Evolutionary conservation across 2,329 filamentous ascomycete species (phyloP).

Genomic region (Penicillium corylophilum): DNA sequence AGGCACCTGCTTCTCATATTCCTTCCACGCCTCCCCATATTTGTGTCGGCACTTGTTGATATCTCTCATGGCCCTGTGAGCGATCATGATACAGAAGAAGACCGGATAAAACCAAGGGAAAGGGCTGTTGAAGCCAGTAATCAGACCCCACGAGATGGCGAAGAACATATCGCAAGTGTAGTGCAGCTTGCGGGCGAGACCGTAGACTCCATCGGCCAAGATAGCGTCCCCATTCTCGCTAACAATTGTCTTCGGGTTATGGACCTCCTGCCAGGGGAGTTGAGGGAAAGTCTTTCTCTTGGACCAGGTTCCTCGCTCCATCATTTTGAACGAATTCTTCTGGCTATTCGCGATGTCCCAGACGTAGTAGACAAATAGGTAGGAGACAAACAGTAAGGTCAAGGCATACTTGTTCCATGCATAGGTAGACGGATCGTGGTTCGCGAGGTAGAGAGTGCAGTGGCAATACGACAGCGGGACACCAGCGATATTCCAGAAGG

Average conservation of each 20-base stretch:
- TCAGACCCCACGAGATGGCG: constrained; percentile 71
- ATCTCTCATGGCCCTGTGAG: constrained; percentile 72
- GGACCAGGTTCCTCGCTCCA: constrained; percentile 67
- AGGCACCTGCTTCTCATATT: constrained; percentile 76
- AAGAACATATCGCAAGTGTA: constrained; percentile 80
- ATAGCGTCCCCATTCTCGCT: constrained; percentile 72
- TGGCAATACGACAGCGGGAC: constrained; percentile 91
- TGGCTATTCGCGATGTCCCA: constrained; percentile 92
- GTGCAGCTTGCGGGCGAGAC: constrained; percentile 72
- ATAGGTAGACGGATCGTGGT: constrained; percentile 74
- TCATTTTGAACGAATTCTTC: constrained; percentile 84
- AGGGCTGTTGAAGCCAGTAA: constrained; percentile 74
- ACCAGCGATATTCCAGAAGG: constrained; percentile 94
- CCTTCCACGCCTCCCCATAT: constrained; percentile 77
- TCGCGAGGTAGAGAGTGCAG: constrained; percentile 83
- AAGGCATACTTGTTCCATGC: constrained; percentile 69
- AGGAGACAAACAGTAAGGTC: constrained; percentile 61
- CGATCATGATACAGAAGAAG: constrained; percentile 78
- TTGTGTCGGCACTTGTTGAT: constrained; percentile 70
- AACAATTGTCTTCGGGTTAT: constrained; percentile 74
- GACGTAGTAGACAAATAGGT: constrained; percentile 81
- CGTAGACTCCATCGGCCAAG: constrained; percentile 82
- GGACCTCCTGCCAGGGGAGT: constrained; percentile 76
- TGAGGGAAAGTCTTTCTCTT: constrained; percentile 80
- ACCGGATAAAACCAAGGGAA: constrained; percentile 87